phyloP scores from a whole-genome alignment of 441 rosid species.

The Gossypium davidsonii region DNA sequence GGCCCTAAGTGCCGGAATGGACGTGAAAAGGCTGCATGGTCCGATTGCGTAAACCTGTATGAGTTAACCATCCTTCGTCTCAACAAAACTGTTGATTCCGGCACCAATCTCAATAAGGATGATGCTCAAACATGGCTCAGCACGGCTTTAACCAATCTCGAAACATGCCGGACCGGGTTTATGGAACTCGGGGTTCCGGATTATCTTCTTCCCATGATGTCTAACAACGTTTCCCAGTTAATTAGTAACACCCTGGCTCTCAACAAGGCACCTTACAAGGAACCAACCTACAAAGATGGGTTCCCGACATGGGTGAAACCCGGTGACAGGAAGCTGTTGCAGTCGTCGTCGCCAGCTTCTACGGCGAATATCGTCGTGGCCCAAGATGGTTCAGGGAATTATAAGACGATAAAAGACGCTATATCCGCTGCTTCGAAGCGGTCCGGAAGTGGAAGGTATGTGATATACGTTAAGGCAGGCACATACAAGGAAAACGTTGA shows the following conservation, averaged over 20 bases:
- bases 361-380: constrained; percentile 45
- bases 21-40: constrained; percentile 49
- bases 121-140: constrained; percentile 66
- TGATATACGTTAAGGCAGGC: constrained; percentile 51
- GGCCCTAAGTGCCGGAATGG: constrained; percentile 45
- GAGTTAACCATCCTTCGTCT: constrained; percentile 35
- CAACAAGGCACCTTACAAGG: constrained; percentile 37
- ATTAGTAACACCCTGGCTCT: constrained; percentile 50
- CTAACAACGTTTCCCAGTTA: constrained; percentile 52
- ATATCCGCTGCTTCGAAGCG: constrained; percentile 32
- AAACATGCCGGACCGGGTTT: constrained; percentile 49
- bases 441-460: constrained; percentile 38
- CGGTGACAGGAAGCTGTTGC: constrained; percentile 52
- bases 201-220: constrained; percentile 38
- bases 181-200: constrained; percentile 44
- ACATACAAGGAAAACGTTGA: constrained; percentile 44
- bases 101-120: constrained; percentile 28
- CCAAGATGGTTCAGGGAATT: constrained; percentile 53
- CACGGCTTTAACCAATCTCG: constrained; percentile 53
- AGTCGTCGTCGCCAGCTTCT: constrained; percentile 29
- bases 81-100: constrained; percentile 34
- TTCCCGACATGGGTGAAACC: constrained; percentile 57
- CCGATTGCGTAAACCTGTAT: constrained; percentile 47
- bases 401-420: constrained; percentile 45
- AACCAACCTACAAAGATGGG: constrained; percentile 31